A percentile compares a stretch with the other conserved stretches of the same genome.
phyloP scores from a whole-genome alignment of 345 rosid species.

The Sapria himalayana region DNA sequence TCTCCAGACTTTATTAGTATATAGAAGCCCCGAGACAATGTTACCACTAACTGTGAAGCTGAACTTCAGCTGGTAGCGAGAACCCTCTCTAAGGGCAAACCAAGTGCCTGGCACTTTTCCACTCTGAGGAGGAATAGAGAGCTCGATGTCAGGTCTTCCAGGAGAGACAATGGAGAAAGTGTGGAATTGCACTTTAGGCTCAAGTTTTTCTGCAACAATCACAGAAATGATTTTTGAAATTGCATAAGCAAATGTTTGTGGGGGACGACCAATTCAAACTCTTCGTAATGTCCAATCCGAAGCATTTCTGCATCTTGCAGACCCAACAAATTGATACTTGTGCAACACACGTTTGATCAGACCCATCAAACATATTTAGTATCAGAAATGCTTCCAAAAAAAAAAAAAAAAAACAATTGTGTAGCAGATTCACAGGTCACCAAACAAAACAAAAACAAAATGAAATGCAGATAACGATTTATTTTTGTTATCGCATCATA shows the following conservation, averaged over 20 bases:
- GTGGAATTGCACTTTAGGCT: slow-evolving; percentile 51
- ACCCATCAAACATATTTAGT: not conserved
- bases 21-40: slow-evolving; percentile 75
- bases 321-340: not conserved
- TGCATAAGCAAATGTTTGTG: too few species aligned
- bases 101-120: slow-evolving; percentile 44
- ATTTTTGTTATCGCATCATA: too few species aligned
- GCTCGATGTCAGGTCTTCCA: slow-evolving; percentile 38
- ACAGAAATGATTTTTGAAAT: slow-evolving; percentile 6
- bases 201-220: slow-evolving; percentile 44
- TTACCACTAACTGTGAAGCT: slow-evolving; percentile 60
- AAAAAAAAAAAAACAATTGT: too few species aligned
- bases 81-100: slow-evolving; percentile 66
- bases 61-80: slow-evolving; percentile 39
- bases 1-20: slow-evolving; percentile 67
- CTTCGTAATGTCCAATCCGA: too few species aligned
- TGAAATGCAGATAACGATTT: too few species aligned
- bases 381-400: not conserved
- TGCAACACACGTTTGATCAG: not conserved
- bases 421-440: too few species aligned
- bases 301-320: too few species aligned
- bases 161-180: slow-evolving; percentile 43
- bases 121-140: slow-evolving; percentile 30
- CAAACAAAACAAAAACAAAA: too few species aligned
- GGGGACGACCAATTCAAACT: too few species aligned